Base-by-base conservation (phyloP, 805 yeast species). In the Myxozyma monticola region DNA sequence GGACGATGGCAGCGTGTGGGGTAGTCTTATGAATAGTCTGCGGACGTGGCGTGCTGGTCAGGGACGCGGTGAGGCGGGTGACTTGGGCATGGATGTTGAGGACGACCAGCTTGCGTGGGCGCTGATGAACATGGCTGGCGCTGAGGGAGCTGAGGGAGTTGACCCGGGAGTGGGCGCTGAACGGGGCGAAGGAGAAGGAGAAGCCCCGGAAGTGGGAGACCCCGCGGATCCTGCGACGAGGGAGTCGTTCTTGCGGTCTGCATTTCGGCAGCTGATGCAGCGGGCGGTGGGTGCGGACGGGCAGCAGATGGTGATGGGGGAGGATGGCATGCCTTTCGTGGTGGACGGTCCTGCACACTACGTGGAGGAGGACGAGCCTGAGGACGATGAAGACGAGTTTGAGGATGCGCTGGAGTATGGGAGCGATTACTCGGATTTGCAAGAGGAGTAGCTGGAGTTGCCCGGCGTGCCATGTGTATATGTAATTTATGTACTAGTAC, bases 31-130 rank as follows among this genome's bases (percentile, higher is more conserved):
- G n/a, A n/a, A n/a, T n/a, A n/a, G n/a, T n/a, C n/a, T n/a, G n/a
- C n/a, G n/a, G n/a, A n/a, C n/a, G n/a, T n/a, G n/a, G n/a, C n/a
- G n/a, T n/a, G n/a, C n/a, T n/a, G n/a, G n/a, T n/a, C n/a, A n/a
- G n/a, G n/a, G n/a, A n/a, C n/a, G n/a, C n/a, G n/a, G n/a, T n/a
- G n/a, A n/a, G n/a, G n/a, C n/a, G n/a, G 44, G 21, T 30, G 44
- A 41, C n/a, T 22, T 25, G 35, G 44, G 21, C 2, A 20, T 36
- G 12, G 38, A 40, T 34, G 37, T 33, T 8, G 45, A 39, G 35
- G 50, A 47, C 17, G 44, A 35, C 7, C 42, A 40, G 15, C 33
- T 47, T 34, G 45, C 44, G 10, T 47, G 50, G 50, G 48, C 48
- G 22, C 14, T 43, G 14, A 42, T 36, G 2, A 37, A 43, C 14